Evolutionary conservation across 805 yeast genomes (phyloP), one percentile per base, ranked within the genome.

Genomic region (Cyberlindnera subsufficiens): DNA sequence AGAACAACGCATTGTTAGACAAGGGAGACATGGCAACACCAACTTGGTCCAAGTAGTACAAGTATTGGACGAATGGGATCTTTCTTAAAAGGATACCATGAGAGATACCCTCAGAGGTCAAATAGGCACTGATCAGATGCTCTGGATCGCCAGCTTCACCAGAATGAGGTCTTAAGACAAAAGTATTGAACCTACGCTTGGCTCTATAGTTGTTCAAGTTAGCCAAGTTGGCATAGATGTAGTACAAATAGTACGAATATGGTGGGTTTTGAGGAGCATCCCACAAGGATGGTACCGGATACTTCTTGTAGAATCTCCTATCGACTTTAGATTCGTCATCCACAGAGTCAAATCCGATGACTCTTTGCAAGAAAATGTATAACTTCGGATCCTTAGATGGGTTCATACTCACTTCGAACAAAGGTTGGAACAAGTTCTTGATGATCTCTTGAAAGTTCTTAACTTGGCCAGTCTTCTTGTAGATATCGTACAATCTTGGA

Each of bases 111-210:
- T 91, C 95, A 1, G 97, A 81, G 1, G 93, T 78, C 56, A 93
- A 66, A 56, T 85, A 93, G 1, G 99, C 90, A 39, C 90, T 76
- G 36, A 90, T 86, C 58, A 95, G 72, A 68, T 93, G 99, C 58
- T 93, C 98, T 1, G 98, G 97, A 59, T 93, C 99, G 46, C 99
- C 99, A n/a, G 99, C 99, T 65, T 93, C 99, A 50, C 99, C 99
- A 54, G 96, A 87, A 64, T 93, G 99, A 4, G 99, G 99, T 56
- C 99, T 77, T 55, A 93, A 69, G n/a, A 88, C 95, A 65, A 93
- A 82, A 0, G 97, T 90, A 61, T 86, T 90, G 65, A 78, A 85
- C 0, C 86, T 84, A 44, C 90, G 74, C 44, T 69, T 72, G 30
- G 72, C 67, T 65, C 99, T 78, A 79, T 91, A 84, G 50, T 82